A percentile compares a stretch with the other conserved stretches of the same genome.
These are phyloP conservation scores for Sporobolomyces phaffii DNA, from an alignment of 768 basidiomycete species.

Conservation along the genomic window DNA sequence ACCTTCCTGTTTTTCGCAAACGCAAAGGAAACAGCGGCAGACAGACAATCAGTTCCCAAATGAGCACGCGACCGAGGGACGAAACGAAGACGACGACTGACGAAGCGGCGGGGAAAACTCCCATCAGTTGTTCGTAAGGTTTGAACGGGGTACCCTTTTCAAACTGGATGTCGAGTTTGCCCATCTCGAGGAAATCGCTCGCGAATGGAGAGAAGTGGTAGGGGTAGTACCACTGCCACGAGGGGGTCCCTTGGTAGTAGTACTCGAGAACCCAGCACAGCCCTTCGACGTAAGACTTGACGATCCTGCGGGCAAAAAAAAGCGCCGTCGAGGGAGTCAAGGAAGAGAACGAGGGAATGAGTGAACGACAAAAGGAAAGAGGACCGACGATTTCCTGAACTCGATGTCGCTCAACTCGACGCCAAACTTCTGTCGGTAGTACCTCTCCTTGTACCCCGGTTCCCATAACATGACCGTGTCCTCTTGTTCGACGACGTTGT, in stretches of 20 bases:
- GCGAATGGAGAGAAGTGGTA: conserved; percentile 98
- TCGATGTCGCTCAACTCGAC: conserved; percentile 63
- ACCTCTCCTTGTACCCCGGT: conserved; percentile 88
- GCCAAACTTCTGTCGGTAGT: conserved; percentile 89
- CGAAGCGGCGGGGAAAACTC: conserved; percentile 93
- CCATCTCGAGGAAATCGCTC: conserved; percentile 70
- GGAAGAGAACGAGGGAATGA: not conserved
- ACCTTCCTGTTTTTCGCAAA: conserved; percentile 55
- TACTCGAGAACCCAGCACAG: conserved; percentile 93
- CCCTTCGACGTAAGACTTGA: conserved; percentile 82
- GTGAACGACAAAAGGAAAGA: not conserved
- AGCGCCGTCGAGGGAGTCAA: too few species aligned
- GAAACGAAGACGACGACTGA: conserved; percentile 45
- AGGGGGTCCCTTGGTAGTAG: conserved; percentile 88
- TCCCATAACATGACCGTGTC: conserved; percentile 96
- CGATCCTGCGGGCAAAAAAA: conserved; percentile 59
- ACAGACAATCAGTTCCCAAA: not conserved
- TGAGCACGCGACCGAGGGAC: not conserved
- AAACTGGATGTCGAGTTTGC: conserved; percentile 75
- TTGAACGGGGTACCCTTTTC: conserved; percentile 76
- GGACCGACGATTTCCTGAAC: conserved; percentile 65
- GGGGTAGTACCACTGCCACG: conserved; percentile 89
- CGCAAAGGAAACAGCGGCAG: too few species aligned
- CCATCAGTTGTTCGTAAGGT: conserved; percentile 96
- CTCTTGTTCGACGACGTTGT: conserved; percentile 89